These are phyloP conservation scores for Solanum verrucosum DNA, from an alignment of 257 asterid species.

Conservation along the genomic window DNA sequence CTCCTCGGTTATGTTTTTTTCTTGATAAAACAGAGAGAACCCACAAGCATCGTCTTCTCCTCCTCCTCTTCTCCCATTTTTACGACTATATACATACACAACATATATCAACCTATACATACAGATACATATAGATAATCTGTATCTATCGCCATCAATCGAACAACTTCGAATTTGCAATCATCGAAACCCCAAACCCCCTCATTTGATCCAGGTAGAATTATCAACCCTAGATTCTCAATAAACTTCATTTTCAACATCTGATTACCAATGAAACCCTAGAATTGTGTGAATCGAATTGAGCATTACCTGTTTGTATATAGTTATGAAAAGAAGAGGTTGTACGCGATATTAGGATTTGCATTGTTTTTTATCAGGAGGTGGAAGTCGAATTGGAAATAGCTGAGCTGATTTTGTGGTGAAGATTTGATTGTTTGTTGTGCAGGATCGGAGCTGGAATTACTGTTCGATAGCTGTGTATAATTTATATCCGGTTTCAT, in stretches of 20 bases:
- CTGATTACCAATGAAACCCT: constrained; percentile 20
- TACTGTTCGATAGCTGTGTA: constrained; percentile 4
- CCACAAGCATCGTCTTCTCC: not conserved
- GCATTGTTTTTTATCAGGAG: not conserved
- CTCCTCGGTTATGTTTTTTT: constrained; percentile 16
- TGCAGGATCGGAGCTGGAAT: not conserved
- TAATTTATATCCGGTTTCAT: constrained; percentile 5
- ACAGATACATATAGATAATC: not conserved
- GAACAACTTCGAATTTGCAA: constrained; percentile 23
- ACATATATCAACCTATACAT: not conserved
- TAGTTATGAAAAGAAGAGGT: not conserved
- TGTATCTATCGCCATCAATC: constrained; percentile 6
- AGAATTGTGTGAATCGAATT: not conserved
- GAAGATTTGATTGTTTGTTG: not conserved
- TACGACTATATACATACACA: constrained; percentile 3
- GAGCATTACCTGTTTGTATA: not conserved
- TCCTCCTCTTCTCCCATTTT: constrained; percentile 10
- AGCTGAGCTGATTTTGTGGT: not conserved
- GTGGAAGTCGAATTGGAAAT: not conserved
- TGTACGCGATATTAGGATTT: not conserved
- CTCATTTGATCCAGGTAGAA: constrained; percentile 22
- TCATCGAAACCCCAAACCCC: constrained; percentile 10
- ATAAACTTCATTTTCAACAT: constrained; percentile 8
- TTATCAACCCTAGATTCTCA: constrained; percentile 15
- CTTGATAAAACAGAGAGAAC: not conserved